Percentiles rank a stretch among this genome's conserved stretches.
These are phyloP conservation scores for Zoysia pacifica DNA, from an alignment of 176 grass and related monocot species.

Conservation along the genomic window DNA sequence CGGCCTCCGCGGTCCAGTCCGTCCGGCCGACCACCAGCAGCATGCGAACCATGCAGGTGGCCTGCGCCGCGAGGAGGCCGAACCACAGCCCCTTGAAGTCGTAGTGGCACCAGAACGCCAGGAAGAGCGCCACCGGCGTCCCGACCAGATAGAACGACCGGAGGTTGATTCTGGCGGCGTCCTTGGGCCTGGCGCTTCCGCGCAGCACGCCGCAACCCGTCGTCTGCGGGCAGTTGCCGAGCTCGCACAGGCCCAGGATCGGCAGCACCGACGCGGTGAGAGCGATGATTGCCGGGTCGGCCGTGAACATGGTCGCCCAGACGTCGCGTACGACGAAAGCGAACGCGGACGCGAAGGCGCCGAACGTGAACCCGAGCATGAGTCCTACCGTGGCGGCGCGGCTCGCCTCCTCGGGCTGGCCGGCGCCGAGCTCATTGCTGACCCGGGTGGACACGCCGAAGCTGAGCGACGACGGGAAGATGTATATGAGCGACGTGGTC, in stretches of 20 bases:
- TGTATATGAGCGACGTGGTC: slow-evolving; percentile 94
- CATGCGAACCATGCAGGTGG: slow-evolving; percentile 78
- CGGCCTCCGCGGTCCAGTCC: slow-evolving; percentile 65
- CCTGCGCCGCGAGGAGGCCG: slow-evolving; percentile 75
- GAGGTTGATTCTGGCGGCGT: slow-evolving; percentile 79
- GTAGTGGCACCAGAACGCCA: slow-evolving; percentile 58
- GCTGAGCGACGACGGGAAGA: slow-evolving; percentile 92
- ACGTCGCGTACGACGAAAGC: slow-evolving; percentile 56
- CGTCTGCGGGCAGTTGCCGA: slow-evolving; percentile 91
- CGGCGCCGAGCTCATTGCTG: slow-evolving; percentile 88
- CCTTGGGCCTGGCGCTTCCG: slow-evolving; percentile 79
- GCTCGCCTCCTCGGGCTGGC: slow-evolving; percentile 55
- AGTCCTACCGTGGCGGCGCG: slow-evolving; percentile 64
- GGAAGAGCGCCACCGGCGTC: slow-evolving; percentile 69
- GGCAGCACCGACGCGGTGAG: slow-evolving; percentile 78
- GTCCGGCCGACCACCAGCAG: slow-evolving; percentile 52
- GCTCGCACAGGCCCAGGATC: slow-evolving; percentile 72
- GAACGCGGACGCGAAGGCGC: slow-evolving; percentile 60
- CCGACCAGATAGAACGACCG: slow-evolving; percentile 79
- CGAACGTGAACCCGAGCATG: slow-evolving; percentile 60
- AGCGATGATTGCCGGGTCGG: slow-evolving; percentile 63
- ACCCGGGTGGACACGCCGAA: slow-evolving; percentile 91
- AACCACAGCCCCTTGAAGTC: slow-evolving; percentile 85
- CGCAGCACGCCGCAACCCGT: slow-evolving; percentile 81
- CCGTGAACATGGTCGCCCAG: slow-evolving; percentile 86